phyloP scores from a whole-genome alignment of 441 rosid genomes.

The Viola pubescens region DNA sequence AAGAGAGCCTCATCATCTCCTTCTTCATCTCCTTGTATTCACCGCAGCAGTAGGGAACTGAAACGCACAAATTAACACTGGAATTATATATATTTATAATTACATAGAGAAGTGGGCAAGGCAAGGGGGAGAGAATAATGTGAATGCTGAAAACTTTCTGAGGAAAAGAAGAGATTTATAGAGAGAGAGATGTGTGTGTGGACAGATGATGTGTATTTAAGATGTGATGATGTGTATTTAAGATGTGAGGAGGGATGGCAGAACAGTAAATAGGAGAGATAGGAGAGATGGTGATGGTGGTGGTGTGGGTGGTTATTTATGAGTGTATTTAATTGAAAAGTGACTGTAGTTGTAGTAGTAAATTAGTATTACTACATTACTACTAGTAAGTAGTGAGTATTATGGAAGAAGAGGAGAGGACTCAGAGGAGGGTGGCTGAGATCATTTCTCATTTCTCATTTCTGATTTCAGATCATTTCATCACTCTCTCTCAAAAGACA shows the following conservation, averaged over 20 bases:
- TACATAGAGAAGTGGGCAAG: neutral
- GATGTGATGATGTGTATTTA: conserved; percentile 18
- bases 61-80: neutral
- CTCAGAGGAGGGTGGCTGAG: no score
- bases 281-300: conserved; percentile 4
- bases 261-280: conserved; percentile 36
- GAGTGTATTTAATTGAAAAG: conserved; percentile 30
- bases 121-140: neutral
- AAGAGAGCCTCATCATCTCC: neutral
- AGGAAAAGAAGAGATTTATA: neutral
- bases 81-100: neutral
- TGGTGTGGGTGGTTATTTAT: conserved; percentile 5
- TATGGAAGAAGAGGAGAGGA: no score
- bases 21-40: conserved; percentile 1
- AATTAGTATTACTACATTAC: no score
- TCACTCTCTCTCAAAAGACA: no score
- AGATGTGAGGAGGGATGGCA: neutral
- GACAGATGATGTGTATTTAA: conserved; percentile 30
- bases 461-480: no score
- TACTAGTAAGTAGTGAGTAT: no score
- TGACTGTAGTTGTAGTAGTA: conserved; percentile 20
- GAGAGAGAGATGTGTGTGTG: neutral
- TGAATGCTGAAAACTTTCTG: neutral
- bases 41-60: conserved; percentile 7
- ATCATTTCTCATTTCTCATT: no score